Conservation (phyloP, 495 filamentous ascomycete genomes). For the Aspergillus diversus region DNA sequence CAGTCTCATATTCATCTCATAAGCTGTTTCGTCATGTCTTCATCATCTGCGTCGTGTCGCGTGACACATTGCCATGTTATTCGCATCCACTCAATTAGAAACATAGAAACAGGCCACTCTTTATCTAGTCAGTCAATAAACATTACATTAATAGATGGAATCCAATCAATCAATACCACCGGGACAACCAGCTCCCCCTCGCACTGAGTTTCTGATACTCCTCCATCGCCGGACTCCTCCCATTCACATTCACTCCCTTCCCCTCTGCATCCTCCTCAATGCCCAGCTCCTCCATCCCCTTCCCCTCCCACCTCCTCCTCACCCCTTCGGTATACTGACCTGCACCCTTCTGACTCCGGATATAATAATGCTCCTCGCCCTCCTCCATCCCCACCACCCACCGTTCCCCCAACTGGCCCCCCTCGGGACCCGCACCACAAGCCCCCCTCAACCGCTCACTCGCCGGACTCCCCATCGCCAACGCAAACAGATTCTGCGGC, state of each 20-base stretch:
- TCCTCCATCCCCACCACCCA: slow-evolving; percentile 60
- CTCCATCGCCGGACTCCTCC: slow-evolving; percentile 31
- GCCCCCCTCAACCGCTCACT: slow-evolving; percentile 56
- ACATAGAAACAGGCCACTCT: too few relatives aligned
- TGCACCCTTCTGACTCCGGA: slow-evolving; percentile 23
- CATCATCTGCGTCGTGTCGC: too few relatives aligned
- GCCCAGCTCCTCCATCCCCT: background rate
- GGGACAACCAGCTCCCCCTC: slow-evolving; percentile 28
- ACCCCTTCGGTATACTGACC: slow-evolving; percentile 12
- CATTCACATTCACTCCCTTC: slow-evolving; percentile 27
- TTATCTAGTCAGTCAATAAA: too few relatives aligned
- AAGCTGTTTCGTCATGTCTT: too few relatives aligned
- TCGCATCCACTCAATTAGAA: too few relatives aligned
- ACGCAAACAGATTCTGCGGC: slow-evolving; percentile 69
- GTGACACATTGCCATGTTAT: too few relatives aligned
- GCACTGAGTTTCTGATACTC: slow-evolving; percentile 38
- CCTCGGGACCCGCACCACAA: slow-evolving; percentile 65
- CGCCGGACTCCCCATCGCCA: slow-evolving; percentile 70
- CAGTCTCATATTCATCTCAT: too few relatives aligned
- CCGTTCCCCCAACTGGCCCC: slow-evolving; percentile 54
- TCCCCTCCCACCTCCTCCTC: slow-evolving; percentile 23
- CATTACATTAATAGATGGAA: too few relatives aligned
- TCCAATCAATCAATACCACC: slow-evolving; percentile 31
- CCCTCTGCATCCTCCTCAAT: slow-evolving; percentile 4
- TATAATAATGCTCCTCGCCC: slow-evolving; percentile 43